phyloP scores from a whole-genome alignment of 2,329 filamentous ascomycete species.

The Fusarium solani-melongenae region DNA sequence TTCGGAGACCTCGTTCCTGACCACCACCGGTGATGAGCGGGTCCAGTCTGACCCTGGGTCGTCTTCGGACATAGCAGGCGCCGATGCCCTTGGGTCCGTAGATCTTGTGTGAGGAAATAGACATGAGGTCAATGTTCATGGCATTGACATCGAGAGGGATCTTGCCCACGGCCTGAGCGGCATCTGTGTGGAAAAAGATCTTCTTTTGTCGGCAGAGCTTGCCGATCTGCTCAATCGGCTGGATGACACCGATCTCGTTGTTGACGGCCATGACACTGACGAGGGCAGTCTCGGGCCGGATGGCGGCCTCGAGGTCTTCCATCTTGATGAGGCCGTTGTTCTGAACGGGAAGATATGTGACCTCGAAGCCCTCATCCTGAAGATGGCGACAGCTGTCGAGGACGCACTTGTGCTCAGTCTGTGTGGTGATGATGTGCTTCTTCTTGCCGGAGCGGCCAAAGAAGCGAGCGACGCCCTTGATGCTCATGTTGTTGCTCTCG shows the following conservation, averaged over 20 bases:
- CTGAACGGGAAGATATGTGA: conserved; percentile 96
- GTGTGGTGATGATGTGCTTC: conserved; percentile 96
- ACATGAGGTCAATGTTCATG: conserved; percentile 99
- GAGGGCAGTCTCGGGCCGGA: conserved; percentile 88
- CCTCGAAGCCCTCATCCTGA: conserved; percentile 94
- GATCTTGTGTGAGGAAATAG: conserved; percentile 98
- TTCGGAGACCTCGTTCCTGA: conserved; percentile 93
- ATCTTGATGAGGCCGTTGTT: conserved; percentile 87
- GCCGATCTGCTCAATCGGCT: conserved; percentile 93
- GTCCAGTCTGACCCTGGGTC: conserved; percentile 92
- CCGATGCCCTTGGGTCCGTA: conserved; percentile 98
- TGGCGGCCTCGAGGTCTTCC: conserved; percentile 85
- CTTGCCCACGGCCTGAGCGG: conserved; percentile 97
- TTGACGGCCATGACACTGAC: conserved; percentile 99
- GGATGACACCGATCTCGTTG: conserved; percentile 99
- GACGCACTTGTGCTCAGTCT: conserved; percentile 99
- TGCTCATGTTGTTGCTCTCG: conserved; percentile 99
- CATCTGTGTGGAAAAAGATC: conserved; percentile 98
- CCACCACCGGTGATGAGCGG: conserved; percentile 97
- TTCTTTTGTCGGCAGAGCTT: conserved; percentile 91
- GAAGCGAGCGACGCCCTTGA: conserved; percentile 97
- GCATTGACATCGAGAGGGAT: conserved; percentile 96
- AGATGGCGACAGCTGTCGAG: conserved; percentile 96
- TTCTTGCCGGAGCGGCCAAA: conserved; percentile 95
- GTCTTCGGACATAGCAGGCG: conserved; percentile 92